Conservation (phyloP, 257 asterid genomes). For the Solanum tarapatanum region DNA sequence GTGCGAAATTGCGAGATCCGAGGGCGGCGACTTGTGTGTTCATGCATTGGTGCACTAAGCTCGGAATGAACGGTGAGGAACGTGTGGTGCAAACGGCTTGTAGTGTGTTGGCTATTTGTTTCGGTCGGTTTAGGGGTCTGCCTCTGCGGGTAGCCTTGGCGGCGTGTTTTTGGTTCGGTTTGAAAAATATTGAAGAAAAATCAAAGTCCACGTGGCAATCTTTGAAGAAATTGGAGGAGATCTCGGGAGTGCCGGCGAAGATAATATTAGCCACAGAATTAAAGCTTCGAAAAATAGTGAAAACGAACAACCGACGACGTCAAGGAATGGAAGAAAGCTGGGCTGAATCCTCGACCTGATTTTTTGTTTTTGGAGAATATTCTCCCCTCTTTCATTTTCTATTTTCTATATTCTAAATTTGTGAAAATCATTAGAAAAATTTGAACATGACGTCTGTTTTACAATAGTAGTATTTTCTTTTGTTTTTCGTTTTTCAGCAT, state of each 20-base stretch:
- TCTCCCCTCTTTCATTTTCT: neutral
- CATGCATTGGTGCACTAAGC: constrained; percentile 32
- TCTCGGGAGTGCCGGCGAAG: constrained; percentile 52
- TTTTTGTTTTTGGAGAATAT: neutral
- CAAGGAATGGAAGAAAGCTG: constrained; percentile 40
- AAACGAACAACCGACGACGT: constrained; percentile 11
- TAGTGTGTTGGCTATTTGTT: constrained; percentile 21
- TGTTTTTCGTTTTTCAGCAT: neutral
- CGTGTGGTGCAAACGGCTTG: constrained; percentile 11
- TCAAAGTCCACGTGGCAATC: constrained; percentile 7
- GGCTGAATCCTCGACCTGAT: constrained; percentile 36
- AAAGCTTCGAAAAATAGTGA: constrained; percentile 18
- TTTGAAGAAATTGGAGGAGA: constrained; percentile 31
- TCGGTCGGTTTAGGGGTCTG: constrained; percentile 15
- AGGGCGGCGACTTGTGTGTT: constrained; percentile 27
- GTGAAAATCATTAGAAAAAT: neutral
- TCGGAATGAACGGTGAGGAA: constrained; percentile 21
- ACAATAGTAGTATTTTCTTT: neutral
- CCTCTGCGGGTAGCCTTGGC: constrained; percentile 45
- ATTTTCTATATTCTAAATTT: neutral
- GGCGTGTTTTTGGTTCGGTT: constrained; percentile 53
- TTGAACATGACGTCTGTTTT: neutral
- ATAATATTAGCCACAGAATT: constrained; percentile 31
- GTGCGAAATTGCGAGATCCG: neutral
- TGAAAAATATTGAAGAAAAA: constrained; percentile 12